phyloP scores from a whole-genome alignment of 495 filamentous ascomycete species.

The Cenococcum geophilum region DNA sequence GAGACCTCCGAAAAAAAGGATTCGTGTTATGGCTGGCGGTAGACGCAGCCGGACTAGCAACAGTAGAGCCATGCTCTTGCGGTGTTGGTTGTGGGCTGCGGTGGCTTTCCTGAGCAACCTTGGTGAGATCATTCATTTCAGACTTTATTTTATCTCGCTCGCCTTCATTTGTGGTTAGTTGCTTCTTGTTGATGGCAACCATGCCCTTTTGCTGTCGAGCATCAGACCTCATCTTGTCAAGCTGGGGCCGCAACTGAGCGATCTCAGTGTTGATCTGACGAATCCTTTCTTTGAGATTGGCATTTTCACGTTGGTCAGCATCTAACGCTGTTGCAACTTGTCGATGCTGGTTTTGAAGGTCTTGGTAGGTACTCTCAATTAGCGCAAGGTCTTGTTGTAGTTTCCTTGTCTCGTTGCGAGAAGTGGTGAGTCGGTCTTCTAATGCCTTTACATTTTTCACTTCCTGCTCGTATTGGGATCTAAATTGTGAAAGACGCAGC shows the following conservation, averaged over 20 bases:
- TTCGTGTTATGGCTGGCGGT: conserved; percentile 74
- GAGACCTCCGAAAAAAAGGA: conserved; percentile 76
- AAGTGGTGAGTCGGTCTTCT: conserved; percentile 70
- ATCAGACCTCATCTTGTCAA: conserved; percentile 85
- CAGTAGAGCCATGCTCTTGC: conserved; percentile 40
- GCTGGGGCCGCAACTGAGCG: conserved; percentile 70
- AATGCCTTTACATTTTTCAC: conserved; percentile 75
- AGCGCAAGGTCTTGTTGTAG: conserved; percentile 73
- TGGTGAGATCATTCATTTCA: conserved; percentile 62
- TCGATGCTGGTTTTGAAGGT: conserved; percentile 76
- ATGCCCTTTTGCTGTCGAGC: conserved; percentile 91
- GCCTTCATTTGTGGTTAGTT: conserved; percentile 77
- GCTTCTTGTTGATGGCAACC: conserved; percentile 97
- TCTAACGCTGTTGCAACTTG: conserved; percentile 68
- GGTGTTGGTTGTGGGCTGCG: conserved; percentile 22
- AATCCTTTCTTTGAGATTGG: conserved; percentile 78
- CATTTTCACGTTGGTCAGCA: conserved; percentile 83
- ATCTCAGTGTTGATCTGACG: conserved; percentile 74
- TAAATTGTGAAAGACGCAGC: conserved; percentile 71
- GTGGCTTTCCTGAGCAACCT: conserved; percentile 30
- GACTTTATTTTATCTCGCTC: conserved; percentile 78
- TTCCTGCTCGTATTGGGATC: conserved; percentile 86
- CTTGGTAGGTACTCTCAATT: conserved; percentile 74
- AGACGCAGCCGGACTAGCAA: conserved; percentile 65
- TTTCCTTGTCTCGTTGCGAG: conserved; percentile 74